These are phyloP conservation scores for Sphaerobolus stellatus DNA, from an alignment of 1,284 basidiomycete genomes.

Conservation along the genomic window DNA sequence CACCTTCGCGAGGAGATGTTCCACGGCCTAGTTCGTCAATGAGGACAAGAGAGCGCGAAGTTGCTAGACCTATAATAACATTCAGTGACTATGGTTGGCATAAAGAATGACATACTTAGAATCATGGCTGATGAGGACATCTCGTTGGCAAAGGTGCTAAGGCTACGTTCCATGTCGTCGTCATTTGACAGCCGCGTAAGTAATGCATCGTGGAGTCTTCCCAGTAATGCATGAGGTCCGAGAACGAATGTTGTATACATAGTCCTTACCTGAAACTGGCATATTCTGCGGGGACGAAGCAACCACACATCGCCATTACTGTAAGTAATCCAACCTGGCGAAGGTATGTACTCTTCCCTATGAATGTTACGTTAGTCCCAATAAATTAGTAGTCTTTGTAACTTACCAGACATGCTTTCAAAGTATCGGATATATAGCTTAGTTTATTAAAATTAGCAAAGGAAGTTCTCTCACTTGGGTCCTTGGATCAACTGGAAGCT, in stretches of 20 bases:
- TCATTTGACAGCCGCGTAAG: conserved; percentile 90
- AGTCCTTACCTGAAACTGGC: conserved; percentile 71
- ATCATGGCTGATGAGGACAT: conserved; percentile 92
- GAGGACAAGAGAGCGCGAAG: conserved; percentile 70
- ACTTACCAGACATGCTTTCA: conserved; percentile 75
- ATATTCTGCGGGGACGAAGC: conserved; percentile 89
- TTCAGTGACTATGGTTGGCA: background rate
- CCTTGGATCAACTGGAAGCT: conserved; percentile 89
- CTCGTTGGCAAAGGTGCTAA: conserved; percentile 92
- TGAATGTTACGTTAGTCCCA: background rate
- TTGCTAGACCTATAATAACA: conserved; percentile 62
- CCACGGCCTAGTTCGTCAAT: conserved; percentile 92
- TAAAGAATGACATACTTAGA: conserved; percentile 47
- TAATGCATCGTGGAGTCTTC: conserved; percentile 77
- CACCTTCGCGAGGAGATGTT: conserved; percentile 82
- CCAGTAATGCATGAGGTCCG: conserved; percentile 6
- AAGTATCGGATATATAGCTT: background rate
- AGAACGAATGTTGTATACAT: too few species aligned
- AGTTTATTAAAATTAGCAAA: background rate
- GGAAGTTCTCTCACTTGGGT: conserved; percentile 63
- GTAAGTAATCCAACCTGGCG: conserved; percentile 82
- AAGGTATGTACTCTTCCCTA: conserved; percentile 91
- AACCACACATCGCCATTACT: conserved; percentile 86
- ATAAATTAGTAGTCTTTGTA: background rate
- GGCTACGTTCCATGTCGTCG: conserved; percentile 81